A percentile compares a stretch with the other conserved stretches of the same genome.
These are phyloP conservation scores for Scheffersomyces illinoinensis DNA, from an alignment of 1,139 yeast species.

Conservation along the genomic window DNA sequence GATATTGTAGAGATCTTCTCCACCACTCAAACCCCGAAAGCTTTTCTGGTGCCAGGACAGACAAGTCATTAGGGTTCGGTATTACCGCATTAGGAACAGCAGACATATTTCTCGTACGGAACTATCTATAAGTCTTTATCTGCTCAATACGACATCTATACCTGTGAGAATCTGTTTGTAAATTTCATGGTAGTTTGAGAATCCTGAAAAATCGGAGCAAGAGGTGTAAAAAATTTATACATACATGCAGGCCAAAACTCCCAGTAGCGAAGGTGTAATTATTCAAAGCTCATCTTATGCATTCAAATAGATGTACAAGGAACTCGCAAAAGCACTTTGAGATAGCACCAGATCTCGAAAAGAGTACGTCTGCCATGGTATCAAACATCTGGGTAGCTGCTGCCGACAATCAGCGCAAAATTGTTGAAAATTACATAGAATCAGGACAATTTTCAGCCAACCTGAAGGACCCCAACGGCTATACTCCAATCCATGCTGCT, in stretches of 20 bases:
- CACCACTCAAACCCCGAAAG: slow-evolving; percentile 73
- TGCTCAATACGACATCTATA: neutral
- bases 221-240: neutral
- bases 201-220: neutral
- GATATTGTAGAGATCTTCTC: slow-evolving; percentile 70
- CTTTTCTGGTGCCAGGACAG: slow-evolving; percentile 15
- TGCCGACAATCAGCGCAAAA: slow-evolving; percentile 69
- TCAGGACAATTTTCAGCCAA: slow-evolving; percentile 61
- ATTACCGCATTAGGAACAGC: neutral
- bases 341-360: neutral
- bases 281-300: neutral
- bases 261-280: neutral
- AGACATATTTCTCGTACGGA: neutral
- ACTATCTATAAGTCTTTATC: neutral
- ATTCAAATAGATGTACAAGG: neutral
- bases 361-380: slow-evolving; percentile 25
- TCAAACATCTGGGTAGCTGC: slow-evolving; percentile 94
- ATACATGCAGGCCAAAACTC: neutral
- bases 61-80: neutral
- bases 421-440: slow-evolving; percentile 57
- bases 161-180: neutral
- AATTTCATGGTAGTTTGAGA: neutral
- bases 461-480: slow-evolving; percentile 86
- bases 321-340: neutral
- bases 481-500: slow-evolving; percentile 96